Base-by-base conservation (phyloP, 768 basidiomycete genomes). In the Strobilomyces dryophilus region DNA sequence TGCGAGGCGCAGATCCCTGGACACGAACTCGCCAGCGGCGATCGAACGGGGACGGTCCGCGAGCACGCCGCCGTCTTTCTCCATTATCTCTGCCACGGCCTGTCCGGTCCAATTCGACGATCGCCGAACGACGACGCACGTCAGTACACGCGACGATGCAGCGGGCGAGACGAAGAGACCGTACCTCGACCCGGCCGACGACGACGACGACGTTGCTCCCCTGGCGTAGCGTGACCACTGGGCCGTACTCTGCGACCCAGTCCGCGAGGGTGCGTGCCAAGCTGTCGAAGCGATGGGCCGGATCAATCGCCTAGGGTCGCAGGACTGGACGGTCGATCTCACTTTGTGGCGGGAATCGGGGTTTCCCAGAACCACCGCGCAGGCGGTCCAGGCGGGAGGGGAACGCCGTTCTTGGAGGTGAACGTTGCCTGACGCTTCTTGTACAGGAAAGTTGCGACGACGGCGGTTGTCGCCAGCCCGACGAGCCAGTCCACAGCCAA, bases 21-120 rank as follows among this genome's bases (percentile, higher is more conserved):
- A 79, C 0, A 82, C 65, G 0, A 79, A 73, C 42, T 83, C 80
- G 0, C 78, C 78, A 0, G 77, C 81, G 1, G 81, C 72, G 32
- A 84, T 76, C 36, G 67, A 74, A 2, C 61, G 61, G 8, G 83
- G 83, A 44, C 82, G 67, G 57, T 83, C 82, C 0, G 69, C 76
- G 12, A 79, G 67, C 0, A 69, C 60, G 0, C 73, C 74, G 0
- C 82, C 81, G 52, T 80, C 77, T 50, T 79, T 79, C 63, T 84
- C 82, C 80, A 84, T 79, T 41, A 83, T 77, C 10, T 83, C 80
- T 1, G 76, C 70, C 0, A 79, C 78, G 6, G 79, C 80, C 63
- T 82, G 69, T 43, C 73, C 29, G 15, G n/a, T 24, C 29, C 45
- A 15, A 15, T 52, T 14, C 8, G 12, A 52, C 20, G 20, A 37